Evolutionary conservation across 2,329 filamentous ascomycete species (phyloP).

Genomic region (Fusarium protoensiforme): DNA sequence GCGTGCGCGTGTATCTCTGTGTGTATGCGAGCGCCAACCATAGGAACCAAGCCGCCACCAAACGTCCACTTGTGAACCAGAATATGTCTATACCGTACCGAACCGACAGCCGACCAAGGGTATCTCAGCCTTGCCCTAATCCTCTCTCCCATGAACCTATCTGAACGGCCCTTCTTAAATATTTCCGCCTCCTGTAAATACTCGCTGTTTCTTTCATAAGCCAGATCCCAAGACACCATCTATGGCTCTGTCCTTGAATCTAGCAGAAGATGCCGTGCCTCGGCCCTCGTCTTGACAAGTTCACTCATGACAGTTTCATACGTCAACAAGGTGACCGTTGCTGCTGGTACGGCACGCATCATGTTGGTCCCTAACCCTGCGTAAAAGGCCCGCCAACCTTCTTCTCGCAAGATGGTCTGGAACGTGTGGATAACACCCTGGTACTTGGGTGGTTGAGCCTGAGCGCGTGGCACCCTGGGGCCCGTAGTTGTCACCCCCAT

Average conservation of each 20-base stretch:
- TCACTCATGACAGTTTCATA: constrained; percentile 81
- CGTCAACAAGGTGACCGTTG: constrained; percentile 97
- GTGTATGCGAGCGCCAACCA: constrained; percentile 29
- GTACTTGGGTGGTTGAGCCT: constrained; percentile 66
- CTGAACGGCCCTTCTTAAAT: constrained; percentile 29
- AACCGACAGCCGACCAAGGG: constrained; percentile 47
- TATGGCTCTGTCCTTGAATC: constrained; percentile 27
- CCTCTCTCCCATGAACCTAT: constrained; percentile 22
- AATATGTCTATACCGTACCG: constrained; percentile 48
- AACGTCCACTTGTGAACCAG: constrained; percentile 36
- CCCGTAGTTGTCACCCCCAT: constrained; percentile 55
- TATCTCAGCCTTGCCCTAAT: constrained; percentile 47
- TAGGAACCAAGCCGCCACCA: constrained; percentile 25
- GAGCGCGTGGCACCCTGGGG: constrained; percentile 42
- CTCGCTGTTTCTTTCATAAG: background rate
- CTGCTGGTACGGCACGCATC: constrained; percentile 93
- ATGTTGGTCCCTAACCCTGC: constrained; percentile 98
- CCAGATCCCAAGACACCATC: constrained; percentile 1
- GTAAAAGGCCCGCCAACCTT: constrained; percentile 97
- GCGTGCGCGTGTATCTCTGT: constrained; percentile 26
- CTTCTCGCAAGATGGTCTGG: constrained; percentile 85
- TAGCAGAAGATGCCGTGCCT: constrained; percentile 47
- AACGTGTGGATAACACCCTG: constrained; percentile 84
- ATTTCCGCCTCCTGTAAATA: constrained; percentile 19
- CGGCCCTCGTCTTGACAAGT: constrained; percentile 57